phyloP scores from a whole-genome alignment of 306 rosid genomes.

The Casuarina glauca region DNA sequence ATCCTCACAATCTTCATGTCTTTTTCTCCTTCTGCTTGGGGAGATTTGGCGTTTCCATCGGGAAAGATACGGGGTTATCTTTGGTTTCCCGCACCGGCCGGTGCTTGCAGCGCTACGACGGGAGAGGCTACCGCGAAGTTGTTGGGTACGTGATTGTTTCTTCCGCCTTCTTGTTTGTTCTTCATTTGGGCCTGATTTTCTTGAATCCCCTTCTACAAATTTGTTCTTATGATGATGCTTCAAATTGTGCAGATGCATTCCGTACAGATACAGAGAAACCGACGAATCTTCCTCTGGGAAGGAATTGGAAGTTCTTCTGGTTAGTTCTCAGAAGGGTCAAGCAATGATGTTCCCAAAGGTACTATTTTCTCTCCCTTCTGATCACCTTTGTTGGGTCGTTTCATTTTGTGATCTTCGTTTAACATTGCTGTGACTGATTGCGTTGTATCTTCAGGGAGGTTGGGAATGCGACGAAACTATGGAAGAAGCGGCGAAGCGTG shows the following conservation, averaged over 20 bases:
- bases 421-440: constrained; percentile 19
- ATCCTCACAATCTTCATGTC: constrained; percentile 35
- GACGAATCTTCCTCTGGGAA: constrained; percentile 28
- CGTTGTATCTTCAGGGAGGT: constrained; percentile 66
- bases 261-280: constrained; percentile 63
- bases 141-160: constrained; percentile 60
- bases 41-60: constrained; percentile 30
- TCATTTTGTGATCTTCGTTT: constrained; percentile 1
- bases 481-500: constrained; percentile 83
- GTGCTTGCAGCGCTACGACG: constrained; percentile 70
- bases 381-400: not conserved
- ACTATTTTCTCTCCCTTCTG: constrained; percentile 3
- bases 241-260: constrained; percentile 75
- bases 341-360: constrained; percentile 96
- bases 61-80: constrained; percentile 43
- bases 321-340: constrained; percentile 83
- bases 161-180: not conserved
- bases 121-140: constrained; percentile 67
- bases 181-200: not conserved
- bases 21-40: constrained; percentile 37
- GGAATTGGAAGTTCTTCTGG: constrained; percentile 79
- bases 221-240: not conserved
- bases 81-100: constrained; percentile 74
- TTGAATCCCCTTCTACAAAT: not conserved
- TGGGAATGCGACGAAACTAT: constrained; percentile 88